Base-by-base conservation (phyloP, 495 filamentous ascomycete species). In the Podospora anserina region DNA sequence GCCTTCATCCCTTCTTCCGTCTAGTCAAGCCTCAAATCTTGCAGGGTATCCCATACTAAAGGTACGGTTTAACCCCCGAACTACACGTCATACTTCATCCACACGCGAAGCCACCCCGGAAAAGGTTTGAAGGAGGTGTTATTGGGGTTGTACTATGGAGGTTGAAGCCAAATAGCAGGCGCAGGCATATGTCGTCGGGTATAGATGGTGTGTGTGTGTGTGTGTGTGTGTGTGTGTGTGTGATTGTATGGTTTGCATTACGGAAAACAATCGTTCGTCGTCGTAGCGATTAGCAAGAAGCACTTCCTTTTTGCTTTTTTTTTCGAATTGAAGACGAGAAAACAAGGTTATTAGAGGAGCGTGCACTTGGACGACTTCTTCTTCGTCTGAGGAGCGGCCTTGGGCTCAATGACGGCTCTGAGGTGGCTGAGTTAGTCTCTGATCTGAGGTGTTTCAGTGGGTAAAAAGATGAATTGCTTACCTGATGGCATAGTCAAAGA, bases 401-500 rank as follows among this genome's bases (percentile, higher is more conserved):
- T 87, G 39, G 92, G 92, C 74, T 91, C 92, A 65, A 96, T 85
- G 23, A 95, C 93, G 65, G 93, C 93, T 63, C 93, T 95, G 73
- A 58, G 30, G 3, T 49, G 39, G 13, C 13, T 13, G 44, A 15
- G 68, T 78, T 65, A 79, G 74, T 54, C 19, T 57, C 13, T 49
- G 39, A 3, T 49, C 2, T 49, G 39, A 49, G 39, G 7, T 13
- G 15, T 49, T 13, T 49, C 30, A 6, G 30, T 4, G 30, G 30
- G 3, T 0, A 49, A 49, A 11, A 49, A 16, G 61, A 23, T 39
- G 54, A 7, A 56, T 23, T 19, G 78, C 80, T 67, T 75, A 97
- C 94, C 93, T 87, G 76, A 99, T 99, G 53, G 95, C 95, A 76
- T 97, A 92, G 73, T 99, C 95, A 76, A 99, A 99, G 61, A 99